These are phyloP conservation scores for Cyberlindnera mrakii DNA, from an alignment of 805 yeast genomes.

Conservation along the genomic window DNA sequence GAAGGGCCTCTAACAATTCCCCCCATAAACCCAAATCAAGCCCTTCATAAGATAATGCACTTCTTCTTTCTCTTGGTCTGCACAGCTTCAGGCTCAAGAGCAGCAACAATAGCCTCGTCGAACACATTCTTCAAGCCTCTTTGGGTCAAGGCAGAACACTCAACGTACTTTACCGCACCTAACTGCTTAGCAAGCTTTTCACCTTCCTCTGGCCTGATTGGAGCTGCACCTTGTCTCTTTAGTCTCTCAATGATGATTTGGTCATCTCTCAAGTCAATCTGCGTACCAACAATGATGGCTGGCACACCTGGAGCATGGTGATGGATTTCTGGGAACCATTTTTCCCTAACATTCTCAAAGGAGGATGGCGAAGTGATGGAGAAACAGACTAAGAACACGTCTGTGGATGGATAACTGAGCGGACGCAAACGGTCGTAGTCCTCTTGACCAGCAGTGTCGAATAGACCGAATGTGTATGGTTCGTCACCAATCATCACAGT, in stretches of 20 bases:
- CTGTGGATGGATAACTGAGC: slow-evolving; percentile 93
- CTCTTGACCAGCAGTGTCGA: slow-evolving; percentile 99
- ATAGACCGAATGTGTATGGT: slow-evolving; percentile 94
- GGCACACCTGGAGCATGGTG: slow-evolving; percentile 99
- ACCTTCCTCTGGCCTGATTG: slow-evolving; percentile 82
- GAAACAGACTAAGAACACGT: slow-evolving; percentile 92
- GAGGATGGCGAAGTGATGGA: slow-evolving; percentile 96
- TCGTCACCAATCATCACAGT: slow-evolving; percentile 96
- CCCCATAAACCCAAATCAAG: background rate
- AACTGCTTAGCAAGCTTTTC: slow-evolving; percentile 89
- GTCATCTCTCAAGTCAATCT: slow-evolving; percentile 90
- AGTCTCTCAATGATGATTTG: slow-evolving; percentile 85
- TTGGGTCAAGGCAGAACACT: slow-evolving; percentile 96
- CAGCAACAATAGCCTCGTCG: slow-evolving; percentile 98
- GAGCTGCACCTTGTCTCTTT: slow-evolving; percentile 83
- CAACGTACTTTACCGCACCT: slow-evolving; percentile 94
- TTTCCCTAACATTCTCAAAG: slow-evolving; percentile 94
- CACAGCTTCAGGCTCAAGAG: slow-evolving; percentile 92
- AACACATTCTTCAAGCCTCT: slow-evolving; percentile 96
- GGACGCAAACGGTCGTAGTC: slow-evolving; percentile 98
- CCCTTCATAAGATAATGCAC: slow-evolving; percentile 60
- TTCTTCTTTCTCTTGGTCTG: slow-evolving; percentile 67
- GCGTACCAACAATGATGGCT: slow-evolving; percentile 94
- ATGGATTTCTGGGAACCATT: slow-evolving; percentile 98
- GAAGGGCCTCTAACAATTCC: no score